Conservation (phyloP, 1,139 yeast genomes). For the Magnusiomyces tetraspermus region DNA sequence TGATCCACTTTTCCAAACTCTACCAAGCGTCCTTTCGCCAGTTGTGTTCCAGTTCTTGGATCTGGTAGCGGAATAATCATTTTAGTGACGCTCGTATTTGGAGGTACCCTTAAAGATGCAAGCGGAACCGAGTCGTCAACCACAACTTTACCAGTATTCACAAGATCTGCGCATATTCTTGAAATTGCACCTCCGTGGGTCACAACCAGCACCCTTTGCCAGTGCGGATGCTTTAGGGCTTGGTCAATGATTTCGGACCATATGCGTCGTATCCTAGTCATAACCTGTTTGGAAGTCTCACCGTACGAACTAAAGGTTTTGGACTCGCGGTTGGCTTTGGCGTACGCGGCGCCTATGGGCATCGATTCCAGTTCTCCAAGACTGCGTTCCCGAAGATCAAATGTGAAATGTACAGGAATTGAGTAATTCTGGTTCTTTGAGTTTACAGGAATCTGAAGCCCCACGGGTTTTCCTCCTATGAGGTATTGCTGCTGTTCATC, state of each 20-base stretch:
- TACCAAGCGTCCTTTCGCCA: background rate
- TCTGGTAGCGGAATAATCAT: slow-evolving; percentile 1
- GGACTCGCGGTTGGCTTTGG: slow-evolving; percentile 42
- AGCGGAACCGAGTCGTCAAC: slow-evolving; percentile 1
- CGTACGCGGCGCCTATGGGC: slow-evolving; percentile 56
- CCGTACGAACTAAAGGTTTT: slow-evolving; percentile 43
- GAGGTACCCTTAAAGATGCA: slow-evolving; percentile 3
- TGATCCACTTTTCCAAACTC: slow-evolving; percentile 2
- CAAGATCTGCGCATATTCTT: slow-evolving; percentile 32
- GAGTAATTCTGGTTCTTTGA: background rate
- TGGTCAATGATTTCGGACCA: slow-evolving; percentile 40
- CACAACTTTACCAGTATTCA: slow-evolving; percentile 1
- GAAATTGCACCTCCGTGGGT: slow-evolving; percentile 86
- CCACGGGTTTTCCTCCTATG: too few relatives aligned
- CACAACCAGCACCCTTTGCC: slow-evolving; percentile 47
- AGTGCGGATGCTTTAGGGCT: slow-evolving; percentile 20
- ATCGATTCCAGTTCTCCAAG: slow-evolving; percentile 82
- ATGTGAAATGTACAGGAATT: slow-evolving; percentile 25
- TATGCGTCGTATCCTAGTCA: slow-evolving; percentile 42
- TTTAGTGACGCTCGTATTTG: slow-evolving; percentile 8
- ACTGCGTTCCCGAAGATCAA: slow-evolving; percentile 56
- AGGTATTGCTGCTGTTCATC: too few relatives aligned
- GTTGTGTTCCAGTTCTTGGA: background rate
- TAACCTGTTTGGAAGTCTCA: slow-evolving; percentile 43
- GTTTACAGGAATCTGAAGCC: too few relatives aligned